Evolutionary conservation across 2,329 filamentous ascomycete genomes (phyloP).

Genomic region (Aphanoascus verrucosus): DNA sequence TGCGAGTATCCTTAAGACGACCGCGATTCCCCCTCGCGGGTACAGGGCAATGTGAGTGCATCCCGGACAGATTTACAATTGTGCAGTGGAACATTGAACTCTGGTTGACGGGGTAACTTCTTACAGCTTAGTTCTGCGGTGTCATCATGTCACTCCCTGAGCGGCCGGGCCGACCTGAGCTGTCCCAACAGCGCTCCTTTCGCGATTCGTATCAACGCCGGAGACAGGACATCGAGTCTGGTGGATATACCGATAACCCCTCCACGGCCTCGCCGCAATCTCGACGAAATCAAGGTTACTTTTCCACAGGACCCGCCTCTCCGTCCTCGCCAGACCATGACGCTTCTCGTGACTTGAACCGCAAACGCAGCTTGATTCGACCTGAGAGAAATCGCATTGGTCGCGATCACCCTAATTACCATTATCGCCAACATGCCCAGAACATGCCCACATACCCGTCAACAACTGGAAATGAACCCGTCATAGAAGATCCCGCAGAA

Average conservation of each 20-base stretch:
- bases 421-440: constrained; percentile 89
- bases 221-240: constrained; percentile 60
- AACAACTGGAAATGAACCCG: constrained; percentile 81
- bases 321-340: constrained; percentile 42
- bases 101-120: constrained; percentile 6
- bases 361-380: constrained; percentile 80
- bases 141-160: constrained; percentile 42
- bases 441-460: constrained; percentile 87
- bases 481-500: constrained; percentile 57
- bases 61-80: not conserved
- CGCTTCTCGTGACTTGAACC: constrained; percentile 41
- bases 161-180: constrained; percentile 55
- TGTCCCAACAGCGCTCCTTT: constrained; percentile 47
- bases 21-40: not conserved
- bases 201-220: constrained; percentile 59
- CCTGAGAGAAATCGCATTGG: constrained; percentile 82
- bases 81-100: constrained; percentile 4
- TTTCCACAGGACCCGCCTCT: constrained; percentile 31
- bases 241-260: constrained; percentile 34
- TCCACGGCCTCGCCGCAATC: constrained; percentile 27
- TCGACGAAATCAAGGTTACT: constrained; percentile 23
- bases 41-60: not conserved
- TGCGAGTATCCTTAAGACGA: not conserved
- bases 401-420: constrained; percentile 81
- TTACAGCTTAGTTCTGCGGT: not conserved